Conservation (phyloP, 441 rosid genomes). For the Populus hybrid region DNA sequence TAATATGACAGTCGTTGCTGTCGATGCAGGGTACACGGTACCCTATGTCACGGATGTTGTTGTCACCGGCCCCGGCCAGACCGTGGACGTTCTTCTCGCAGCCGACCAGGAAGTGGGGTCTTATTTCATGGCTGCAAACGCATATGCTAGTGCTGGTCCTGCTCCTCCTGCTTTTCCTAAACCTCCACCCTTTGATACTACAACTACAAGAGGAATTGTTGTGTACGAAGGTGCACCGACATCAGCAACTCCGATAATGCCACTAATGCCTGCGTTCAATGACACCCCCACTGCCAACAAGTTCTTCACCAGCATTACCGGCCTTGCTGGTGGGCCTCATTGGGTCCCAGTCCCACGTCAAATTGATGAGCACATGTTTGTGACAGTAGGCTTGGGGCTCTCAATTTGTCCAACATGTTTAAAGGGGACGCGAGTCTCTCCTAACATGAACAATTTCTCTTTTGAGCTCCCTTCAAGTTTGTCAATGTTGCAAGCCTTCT, state of each 20-base stretch:
- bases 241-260: slow-evolving; percentile 52
- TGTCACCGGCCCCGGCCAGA: slow-evolving; percentile 71
- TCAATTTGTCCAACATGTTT: slow-evolving; percentile 51
- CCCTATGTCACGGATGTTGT: slow-evolving; percentile 69
- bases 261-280: slow-evolving; percentile 49
- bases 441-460: slow-evolving; percentile 78
- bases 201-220: slow-evolving; percentile 21
- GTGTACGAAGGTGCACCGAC: slow-evolving; percentile 34
- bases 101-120: slow-evolving; percentile 61
- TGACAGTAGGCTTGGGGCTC: slow-evolving; percentile 61
- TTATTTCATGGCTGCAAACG: slow-evolving; percentile 76
- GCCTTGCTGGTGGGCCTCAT: slow-evolving; percentile 43
- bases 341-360: slow-evolving; percentile 66
- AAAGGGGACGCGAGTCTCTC: slow-evolving; percentile 36
- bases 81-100: slow-evolving; percentile 60
- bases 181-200: too few species aligned
- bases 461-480: slow-evolving; percentile 44
- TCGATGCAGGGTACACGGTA: slow-evolving; percentile 64
- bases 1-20: slow-evolving; percentile 67
- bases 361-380: slow-evolving; percentile 63
- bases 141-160: slow-evolving; percentile 39
- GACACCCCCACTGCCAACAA: slow-evolving; percentile 70
- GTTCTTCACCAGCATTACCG: slow-evolving; percentile 51
- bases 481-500: slow-evolving; percentile 63
- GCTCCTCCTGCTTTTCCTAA: too few species aligned